These are phyloP conservation scores for Polygonum aviculare DNA, from an alignment of 148 eudicot species.

Conservation along the genomic window DNA sequence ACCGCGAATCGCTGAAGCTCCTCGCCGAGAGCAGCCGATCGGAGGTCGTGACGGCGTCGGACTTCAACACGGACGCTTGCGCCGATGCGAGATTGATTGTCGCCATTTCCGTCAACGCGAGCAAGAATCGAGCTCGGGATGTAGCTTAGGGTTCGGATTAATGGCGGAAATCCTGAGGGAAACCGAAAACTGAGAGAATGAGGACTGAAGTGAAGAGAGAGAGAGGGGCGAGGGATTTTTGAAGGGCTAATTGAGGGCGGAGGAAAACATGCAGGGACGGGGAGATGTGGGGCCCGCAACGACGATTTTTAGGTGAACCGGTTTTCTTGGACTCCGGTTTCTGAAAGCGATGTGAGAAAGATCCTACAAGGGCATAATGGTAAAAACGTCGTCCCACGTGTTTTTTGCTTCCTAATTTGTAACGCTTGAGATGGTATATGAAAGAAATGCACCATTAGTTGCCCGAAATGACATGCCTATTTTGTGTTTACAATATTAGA, in stretches of 20 bases:
- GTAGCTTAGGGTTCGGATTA: neutral
- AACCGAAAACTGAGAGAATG: neutral
- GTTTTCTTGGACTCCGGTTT: neutral
- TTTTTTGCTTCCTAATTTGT: no score
- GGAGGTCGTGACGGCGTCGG: slow-evolving; percentile 1
- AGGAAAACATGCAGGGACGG: neutral
- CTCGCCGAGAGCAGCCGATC: neutral
- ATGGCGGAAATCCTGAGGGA: slow-evolving; percentile 3
- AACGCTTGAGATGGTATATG: no score
- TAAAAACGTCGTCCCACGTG: neutral
- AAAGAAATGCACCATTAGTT: no score
- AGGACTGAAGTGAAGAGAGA: neutral
- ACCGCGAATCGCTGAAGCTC: neutral
- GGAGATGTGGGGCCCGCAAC: neutral
- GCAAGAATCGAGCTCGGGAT: neutral
- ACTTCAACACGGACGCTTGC: neutral
- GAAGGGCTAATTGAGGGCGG: neutral
- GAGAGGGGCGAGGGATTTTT: neutral
- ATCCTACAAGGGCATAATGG: neutral
- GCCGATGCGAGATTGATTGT: neutral
- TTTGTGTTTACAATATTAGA: no score
- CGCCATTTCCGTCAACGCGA: neutral
- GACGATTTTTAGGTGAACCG: neutral
- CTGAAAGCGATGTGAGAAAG: neutral
- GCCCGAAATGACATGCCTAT: no score